Base-by-base conservation (phyloP, 2,329 filamentous ascomycete genomes). In the Fusarium sulawesiense region DNA sequence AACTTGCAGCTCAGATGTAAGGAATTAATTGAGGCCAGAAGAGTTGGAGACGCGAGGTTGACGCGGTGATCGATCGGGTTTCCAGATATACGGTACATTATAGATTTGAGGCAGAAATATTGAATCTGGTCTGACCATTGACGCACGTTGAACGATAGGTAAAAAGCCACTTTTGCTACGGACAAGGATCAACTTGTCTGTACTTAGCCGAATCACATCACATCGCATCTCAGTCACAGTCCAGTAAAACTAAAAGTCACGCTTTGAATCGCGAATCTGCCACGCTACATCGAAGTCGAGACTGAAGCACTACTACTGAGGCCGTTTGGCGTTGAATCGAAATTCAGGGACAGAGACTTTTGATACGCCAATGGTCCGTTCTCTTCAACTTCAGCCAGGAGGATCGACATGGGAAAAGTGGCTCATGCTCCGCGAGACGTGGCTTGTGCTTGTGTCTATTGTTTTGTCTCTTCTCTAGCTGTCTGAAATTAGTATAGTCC, bases 351-450 rank as follows among this genome's bases (percentile, higher is more conserved):
- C 53, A 47, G 20, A 32, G 45, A 23, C 12, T 7, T 53, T 41
- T 40, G 32, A 10, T 42, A 53, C 40, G 32, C 20, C 6, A 37
- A 48, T 27, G 51, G 21, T 9, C 42, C 16, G 30, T 56, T 63
- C 50, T 64, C 49, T 53, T 66, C 41, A 58, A 56, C 58, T 71
- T 64, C 58, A 60, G 47, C 60, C 54, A 48, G 27, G 50, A 48
- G 46, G 68, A 64, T 73, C 61, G 47, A 44, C 64, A 59, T 30
- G 47, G 45, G 56, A 54, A 53, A 55, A 68, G 59, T 73, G 71
- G 68, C 68, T 66, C 53, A 60, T 60, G 67, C 56, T 58, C 62
- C 54, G 44, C 40, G 44, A 64, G 71, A 65, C 72, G 70, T 74
- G 72, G 72, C 73, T 73, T 74, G 37, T 56, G 60, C 44, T 23